Conservation (phyloP, 805 yeast genomes). For the Lipomyces yamanashiensis region DNA sequence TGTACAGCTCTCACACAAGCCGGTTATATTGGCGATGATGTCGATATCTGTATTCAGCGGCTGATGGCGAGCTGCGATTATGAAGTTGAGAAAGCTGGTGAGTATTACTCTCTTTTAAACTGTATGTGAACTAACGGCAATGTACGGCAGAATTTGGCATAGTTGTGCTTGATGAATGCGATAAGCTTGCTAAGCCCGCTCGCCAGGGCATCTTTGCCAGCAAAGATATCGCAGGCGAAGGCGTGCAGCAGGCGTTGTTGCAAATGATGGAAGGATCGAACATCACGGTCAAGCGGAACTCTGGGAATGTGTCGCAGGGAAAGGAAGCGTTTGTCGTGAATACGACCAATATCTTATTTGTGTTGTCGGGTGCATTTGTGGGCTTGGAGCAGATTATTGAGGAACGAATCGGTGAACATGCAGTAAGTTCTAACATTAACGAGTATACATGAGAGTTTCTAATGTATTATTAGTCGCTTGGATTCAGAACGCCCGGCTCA, state of each 20-base stretch:
- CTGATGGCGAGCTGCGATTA: slow-evolving; percentile 56
- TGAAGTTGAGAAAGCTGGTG: slow-evolving; percentile 51
- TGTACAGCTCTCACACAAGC: slow-evolving; percentile 68
- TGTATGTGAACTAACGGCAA: not conserved
- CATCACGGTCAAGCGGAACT: slow-evolving; percentile 49
- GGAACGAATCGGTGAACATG: slow-evolving; percentile 43
- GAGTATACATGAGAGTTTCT: slow-evolving; percentile 16
- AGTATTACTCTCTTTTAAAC: not conserved
- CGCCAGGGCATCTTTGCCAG: slow-evolving; percentile 24
- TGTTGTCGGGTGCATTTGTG: slow-evolving; percentile 66
- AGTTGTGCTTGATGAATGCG: slow-evolving; percentile 63
- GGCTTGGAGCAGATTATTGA: slow-evolving; percentile 58
- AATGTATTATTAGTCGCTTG: slow-evolving; percentile 20
- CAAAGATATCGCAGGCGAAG: slow-evolving; percentile 67
- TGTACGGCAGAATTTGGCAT: slow-evolving; percentile 58
- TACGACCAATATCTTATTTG: slow-evolving; percentile 60
- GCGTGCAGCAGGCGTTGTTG: slow-evolving; percentile 64
- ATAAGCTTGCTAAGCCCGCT: slow-evolving; percentile 57
- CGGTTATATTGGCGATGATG: slow-evolving; percentile 69
- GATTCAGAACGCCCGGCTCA: slow-evolving; percentile 19
- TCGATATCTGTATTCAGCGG: slow-evolving; percentile 60
- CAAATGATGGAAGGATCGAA: slow-evolving; percentile 63
- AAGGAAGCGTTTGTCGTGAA: slow-evolving; percentile 55
- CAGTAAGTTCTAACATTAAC: slow-evolving; percentile 38
- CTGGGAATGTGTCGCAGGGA: slow-evolving; percentile 16